Evolutionary conservation across 768 basidiomycete genomes (phyloP), one percentile per base, ranked within the genome.

Genomic region (Boletus bicolor): DNA sequence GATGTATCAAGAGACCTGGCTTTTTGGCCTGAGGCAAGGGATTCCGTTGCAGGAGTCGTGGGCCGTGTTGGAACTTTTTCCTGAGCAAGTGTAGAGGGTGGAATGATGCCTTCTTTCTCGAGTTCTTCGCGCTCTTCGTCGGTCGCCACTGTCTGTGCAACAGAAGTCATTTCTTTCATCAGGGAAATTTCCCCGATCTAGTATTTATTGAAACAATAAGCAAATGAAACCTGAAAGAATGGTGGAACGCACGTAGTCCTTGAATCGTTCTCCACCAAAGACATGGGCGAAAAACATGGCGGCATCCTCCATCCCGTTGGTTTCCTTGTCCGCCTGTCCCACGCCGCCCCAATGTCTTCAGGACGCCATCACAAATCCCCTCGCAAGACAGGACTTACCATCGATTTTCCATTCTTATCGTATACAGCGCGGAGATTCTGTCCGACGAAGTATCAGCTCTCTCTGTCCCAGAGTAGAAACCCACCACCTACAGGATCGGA

Each of bases 161-260:
- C 84, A 35, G 83, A 82, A 24, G 90, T 86, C 87, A 93, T 91
- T 61, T 91, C 92, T 68, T 94, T 98, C 84, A 97, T 93, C 38
- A 98, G 79, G 7, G 89, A 87, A 52, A 99, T 95, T 76, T 98
- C 96, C 55, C 96, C 96, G 58, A 98, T 96, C 95, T 97, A 70
- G 17, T 42, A 19, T 48, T 35, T 15, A 35, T 39, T 53, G 42
- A 57, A 39, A 49, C 44, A 3, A 41, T 35, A n/a, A 4, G 14
- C 7, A 41, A 45, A 28, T 24, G 34, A 41, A 12, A 36, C 44
- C 43, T 3, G 41, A 24, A 45, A 50, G 15, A 49, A 45, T 6
- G 50, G 46, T 26, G 48, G 55, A 14, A 79, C 92, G 71, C 71
- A 95, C 92, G 67, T 92, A 93, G 69, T 94, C 92, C 55, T 77